Base-by-base conservation (phyloP, 257 asterid species). In the Eustoma russellianum region DNA sequence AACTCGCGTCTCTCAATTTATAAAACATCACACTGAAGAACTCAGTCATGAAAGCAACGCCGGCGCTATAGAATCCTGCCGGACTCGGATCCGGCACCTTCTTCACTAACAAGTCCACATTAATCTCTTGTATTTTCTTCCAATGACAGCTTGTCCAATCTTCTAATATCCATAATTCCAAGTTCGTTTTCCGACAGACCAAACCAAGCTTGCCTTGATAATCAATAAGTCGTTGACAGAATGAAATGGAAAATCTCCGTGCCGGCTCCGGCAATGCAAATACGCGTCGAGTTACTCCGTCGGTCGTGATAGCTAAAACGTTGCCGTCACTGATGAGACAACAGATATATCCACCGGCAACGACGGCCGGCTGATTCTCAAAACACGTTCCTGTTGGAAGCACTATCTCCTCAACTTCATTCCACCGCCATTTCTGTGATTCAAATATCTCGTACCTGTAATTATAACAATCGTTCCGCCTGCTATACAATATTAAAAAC, bases 351-450 rank as follows among this genome's bases (percentile, higher is more conserved):
- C 59, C 57, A 35, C 52, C 41, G 0, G 60, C 61, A 40, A 18
- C 18, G 35, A 66, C 70, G 7, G 56, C 28, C n/a, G 48, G 14
- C 15, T 7, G 13, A 28, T 0, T 13, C 6, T 9, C 50, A 17
- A 59, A 33, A 15, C 4, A 0, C 17, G 14, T 17, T 0, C 14
- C 19, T 3, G 3, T 2, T 13, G 58, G 40, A 10, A 66, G 34
- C 5, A 47, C 7, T 5, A 60, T 1, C 40, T 49, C 60, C 8
- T 61, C 48, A 13, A 0, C 19, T 44, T 33, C 33, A n/a, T 46
- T 48, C 73, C 68, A 67, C 1, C 38, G n/a, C 73, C 73, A 61
- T 11, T 5, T 41, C 14, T 17, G 13, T 12, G 68, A 67, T 49
- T 67, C 68, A 44, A 67, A 67, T 2, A 67, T 19, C 13, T 67